Evolutionary conservation across 495 filamentous ascomycete genomes (phyloP), one percentile per base, ranked within the genome.

Genomic region (Neurospora terricola): DNA sequence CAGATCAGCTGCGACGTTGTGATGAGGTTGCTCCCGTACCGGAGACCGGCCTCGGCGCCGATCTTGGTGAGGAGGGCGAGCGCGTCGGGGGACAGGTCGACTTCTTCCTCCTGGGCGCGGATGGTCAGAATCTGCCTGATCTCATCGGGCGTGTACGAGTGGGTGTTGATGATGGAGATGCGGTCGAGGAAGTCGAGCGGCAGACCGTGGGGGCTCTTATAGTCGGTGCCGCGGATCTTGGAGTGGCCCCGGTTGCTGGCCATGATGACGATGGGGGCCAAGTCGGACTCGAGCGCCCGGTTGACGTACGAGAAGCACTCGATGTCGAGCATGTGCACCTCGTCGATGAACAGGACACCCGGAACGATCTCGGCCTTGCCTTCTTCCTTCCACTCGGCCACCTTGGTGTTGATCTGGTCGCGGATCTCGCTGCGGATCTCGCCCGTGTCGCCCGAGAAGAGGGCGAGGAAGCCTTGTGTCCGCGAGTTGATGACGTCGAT

Each of bases 291-390:
- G 30, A 98, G 86, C 6, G 96, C 96, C 37, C 96, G 92, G 86
- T 99, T 99, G 86, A 99, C 91, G 86, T 94, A 99, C 59, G 93
- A 94, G 84, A 97, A 99, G 84, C 96, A 98, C 79, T 99, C 96
- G 75, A 98, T 97, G 80, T 99, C 96, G 23, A 99, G 91, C 96
- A 98, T 98, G 85, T 99, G 96, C 3, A 99, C 94, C 83, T 99
- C 96, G 77, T 99, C 96, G 77, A 99, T 97, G 85, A 99, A 99
- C 11, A 99, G 85, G 23, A 99, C 96, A 69, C 96, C 96, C 0
- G 96, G 96, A 3, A 98, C 95, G 27, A 99, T 98, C 84, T 96
- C 94, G 14, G 96, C 96, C 80, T 98, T 98, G 82, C 96, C 96
- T 81, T 98, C 96, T 81, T 98, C 96, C 80, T 96, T 97, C 96